phyloP scores from a whole-genome alignment of 768 basidiomycete genomes.

The Lactarius sanguifluus region DNA sequence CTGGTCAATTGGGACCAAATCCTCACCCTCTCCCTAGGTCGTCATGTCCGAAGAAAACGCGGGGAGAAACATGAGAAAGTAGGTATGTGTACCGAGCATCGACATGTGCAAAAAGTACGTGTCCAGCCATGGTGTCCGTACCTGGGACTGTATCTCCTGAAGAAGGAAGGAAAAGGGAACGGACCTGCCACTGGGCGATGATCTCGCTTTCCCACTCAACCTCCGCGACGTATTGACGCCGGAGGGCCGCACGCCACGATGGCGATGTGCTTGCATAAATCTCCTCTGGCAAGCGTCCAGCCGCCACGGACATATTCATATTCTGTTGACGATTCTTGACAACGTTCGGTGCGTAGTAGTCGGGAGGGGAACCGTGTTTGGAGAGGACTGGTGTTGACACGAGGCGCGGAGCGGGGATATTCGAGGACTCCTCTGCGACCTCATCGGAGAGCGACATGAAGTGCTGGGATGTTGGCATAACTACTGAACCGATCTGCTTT shows the following conservation, averaged over 20 bases:
- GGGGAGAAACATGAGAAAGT: slow-evolving; percentile 80
- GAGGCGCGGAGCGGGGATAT: neutral
- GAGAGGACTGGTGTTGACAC: neutral
- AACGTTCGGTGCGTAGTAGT: neutral
- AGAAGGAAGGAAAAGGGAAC: neutral
- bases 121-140: slow-evolving; percentile 39
- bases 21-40: slow-evolving; percentile 69
- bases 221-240: slow-evolving; percentile 50
- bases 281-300: slow-evolving; percentile 42
- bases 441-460: neutral
- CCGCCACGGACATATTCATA: slow-evolving; percentile 23
- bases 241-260: slow-evolving; percentile 62
- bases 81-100: slow-evolving; percentile 73
- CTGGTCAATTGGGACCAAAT: neutral
- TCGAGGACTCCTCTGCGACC: neutral
- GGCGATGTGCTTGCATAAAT: slow-evolving; percentile 65
- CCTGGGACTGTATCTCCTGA: slow-evolving; percentile 36
- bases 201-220: slow-evolving; percentile 59
- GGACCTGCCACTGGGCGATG: too few relatives aligned
- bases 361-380: neutral
- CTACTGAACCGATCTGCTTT: neutral
- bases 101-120: slow-evolving; percentile 83
- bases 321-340: slow-evolving; percentile 4
- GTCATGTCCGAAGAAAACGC: slow-evolving; percentile 77
- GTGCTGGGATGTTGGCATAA: slow-evolving; percentile 9